A percentile compares a stretch with the other conserved stretches of the same genome.
Evolutionary conservation across 139 green algal genomes (phyloP).

Genomic region (Tetraselmis chui): DNA sequence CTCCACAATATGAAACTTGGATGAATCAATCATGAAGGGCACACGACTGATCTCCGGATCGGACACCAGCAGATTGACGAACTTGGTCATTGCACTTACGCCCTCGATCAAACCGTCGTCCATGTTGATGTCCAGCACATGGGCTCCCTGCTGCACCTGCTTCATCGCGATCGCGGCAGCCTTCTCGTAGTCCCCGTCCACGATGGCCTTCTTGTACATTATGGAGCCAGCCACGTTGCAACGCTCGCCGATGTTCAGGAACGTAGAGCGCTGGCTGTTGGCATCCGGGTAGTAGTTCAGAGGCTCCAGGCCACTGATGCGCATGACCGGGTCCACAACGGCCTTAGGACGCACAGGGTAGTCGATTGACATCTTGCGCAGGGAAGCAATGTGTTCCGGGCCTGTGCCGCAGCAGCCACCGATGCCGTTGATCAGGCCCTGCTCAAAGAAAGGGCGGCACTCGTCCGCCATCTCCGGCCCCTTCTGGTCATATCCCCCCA

Average conservation of each 20-base stretch:
- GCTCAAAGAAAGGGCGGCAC: conserved; percentile 84
- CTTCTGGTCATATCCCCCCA: conserved; percentile 98
- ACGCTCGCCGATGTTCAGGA: conserved; percentile 93
- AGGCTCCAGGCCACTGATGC: conserved; percentile 88
- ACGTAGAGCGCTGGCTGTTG: conserved; percentile 72
- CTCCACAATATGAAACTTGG: conserved; percentile 96
- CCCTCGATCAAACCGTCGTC: conserved; percentile 96
- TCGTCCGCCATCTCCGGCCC: conserved; percentile 88
- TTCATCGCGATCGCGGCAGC: conserved; percentile 82
- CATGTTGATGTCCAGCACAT: conserved; percentile 99
- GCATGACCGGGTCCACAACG: conserved; percentile 65
- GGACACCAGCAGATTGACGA: conserved; percentile 92
- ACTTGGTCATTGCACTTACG: conserved; percentile 84
- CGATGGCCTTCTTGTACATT: conserved; percentile 96
- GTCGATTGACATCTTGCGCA: conserved; percentile 54
- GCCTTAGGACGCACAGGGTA: conserved; percentile 55
- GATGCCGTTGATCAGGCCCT: conserved; percentile 84
- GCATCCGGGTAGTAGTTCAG: conserved; percentile 82
- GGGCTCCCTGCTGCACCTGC: conserved; percentile 75
- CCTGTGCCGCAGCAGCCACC: conserved; percentile 92
- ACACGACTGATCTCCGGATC: conserved; percentile 90
- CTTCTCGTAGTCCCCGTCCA: conserved; percentile 92
- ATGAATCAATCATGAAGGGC: conserved; percentile 98
- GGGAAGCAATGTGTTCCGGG: conserved; percentile 84
- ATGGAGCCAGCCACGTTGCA: conserved; percentile 95